A percentile compares a stretch with the other conserved stretches of the same genome.
Conservation (phyloP, 2,329 filamentous ascomycete genomes). For the Ramichloridium luteum region DNA sequence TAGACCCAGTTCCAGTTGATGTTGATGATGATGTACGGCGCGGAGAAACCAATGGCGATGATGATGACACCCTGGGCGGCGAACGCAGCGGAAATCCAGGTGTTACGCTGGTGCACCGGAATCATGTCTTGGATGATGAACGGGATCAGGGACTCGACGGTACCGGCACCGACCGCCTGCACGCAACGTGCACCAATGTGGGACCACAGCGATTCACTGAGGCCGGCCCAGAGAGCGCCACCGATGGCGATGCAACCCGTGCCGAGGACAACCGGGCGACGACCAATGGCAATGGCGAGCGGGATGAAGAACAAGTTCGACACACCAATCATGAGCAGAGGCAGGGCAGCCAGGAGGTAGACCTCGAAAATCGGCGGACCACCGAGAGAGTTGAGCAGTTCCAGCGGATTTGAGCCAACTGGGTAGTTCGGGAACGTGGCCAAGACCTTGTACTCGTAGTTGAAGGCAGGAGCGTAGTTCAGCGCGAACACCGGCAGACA, state of each 20-base stretch:
- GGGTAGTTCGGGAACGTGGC: slow-evolving; percentile 1
- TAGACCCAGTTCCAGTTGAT: slow-evolving; percentile 13
- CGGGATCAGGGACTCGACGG: slow-evolving; percentile 15
- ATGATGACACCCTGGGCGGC: slow-evolving; percentile 15
- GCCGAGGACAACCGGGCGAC: slow-evolving; percentile 11
- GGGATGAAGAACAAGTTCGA: slow-evolving; percentile 14
- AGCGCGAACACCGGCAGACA: slow-evolving; percentile 14
- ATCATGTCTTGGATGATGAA: slow-evolving; percentile 16
- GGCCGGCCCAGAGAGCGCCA: slow-evolving; percentile 14
- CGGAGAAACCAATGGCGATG: slow-evolving; percentile 13
- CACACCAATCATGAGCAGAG: slow-evolving; percentile 14
- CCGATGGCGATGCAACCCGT: slow-evolving; percentile 11
- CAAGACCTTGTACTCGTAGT: not conserved
- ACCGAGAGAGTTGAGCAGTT: not conserved
- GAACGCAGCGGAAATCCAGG: slow-evolving; percentile 12
- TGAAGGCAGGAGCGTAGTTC: slow-evolving; percentile 10
- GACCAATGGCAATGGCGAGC: slow-evolving; percentile 13
- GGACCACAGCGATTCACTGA: slow-evolving; percentile 8
- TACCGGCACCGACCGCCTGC: slow-evolving; percentile 15
- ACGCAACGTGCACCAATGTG: slow-evolving; percentile 15
- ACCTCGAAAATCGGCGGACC: slow-evolving; percentile 14
- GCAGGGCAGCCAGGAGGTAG: slow-evolving; percentile 13
- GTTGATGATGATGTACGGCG: slow-evolving; percentile 11
- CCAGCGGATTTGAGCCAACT: slow-evolving; percentile 2
- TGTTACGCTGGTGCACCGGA: slow-evolving; percentile 15